Base-by-base conservation (phyloP, 2,329 filamentous ascomycete genomes). In the Trichophyton mentagrophytes region DNA sequence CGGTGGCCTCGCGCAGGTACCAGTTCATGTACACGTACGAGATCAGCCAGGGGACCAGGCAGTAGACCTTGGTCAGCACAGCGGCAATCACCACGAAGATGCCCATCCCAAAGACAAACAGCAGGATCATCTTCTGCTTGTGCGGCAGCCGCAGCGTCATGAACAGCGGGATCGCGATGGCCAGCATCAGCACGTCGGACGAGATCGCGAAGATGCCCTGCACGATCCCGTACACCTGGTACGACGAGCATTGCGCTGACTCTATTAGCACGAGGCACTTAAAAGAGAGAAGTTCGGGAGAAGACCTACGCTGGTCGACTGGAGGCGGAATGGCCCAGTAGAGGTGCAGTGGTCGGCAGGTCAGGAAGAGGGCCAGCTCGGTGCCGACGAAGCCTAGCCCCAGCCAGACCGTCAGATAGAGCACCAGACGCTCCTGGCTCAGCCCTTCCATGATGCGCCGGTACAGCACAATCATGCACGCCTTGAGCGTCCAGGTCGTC, bases 391-490 rank as follows among this genome's bases (percentile, higher is more conserved):
- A 81, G 22, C 75, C 71, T 3, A 77, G 30, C 1, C 61, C 74
- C 40, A 79, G 75, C 61, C 80, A 82, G 40, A 68, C 63, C 11
- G 71, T 66, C 22, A 72, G 68, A 49, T 69, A 73, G 38, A 71
- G 70, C 60, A 74, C 71, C 67, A 70, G 72, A 64, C 70, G 69
- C 58, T 67, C 66, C 49, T 74, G 71, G 9, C 65, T 62, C 20
- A 74, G 58, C 25, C 73, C 72, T 42, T 73, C 70, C 4, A 78
- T 80, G 70, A 81, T 76, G 44, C 78, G 76, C 36, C 71, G 69
- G 68, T 80, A 81, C 65, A 82, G 79, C 40, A 80, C 71, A 64
- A 82, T 69, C 68, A 83, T 75, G 65, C 79, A 81, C 27, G 76
- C 70, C 64, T 83, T 83, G 64, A 80, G 72, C 15, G 75, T 68